These are phyloP conservation scores for Backusella parvicylindrica DNA, from an alignment of 192 early-diverging fungal genomes.

Conservation along the genomic window DNA sequence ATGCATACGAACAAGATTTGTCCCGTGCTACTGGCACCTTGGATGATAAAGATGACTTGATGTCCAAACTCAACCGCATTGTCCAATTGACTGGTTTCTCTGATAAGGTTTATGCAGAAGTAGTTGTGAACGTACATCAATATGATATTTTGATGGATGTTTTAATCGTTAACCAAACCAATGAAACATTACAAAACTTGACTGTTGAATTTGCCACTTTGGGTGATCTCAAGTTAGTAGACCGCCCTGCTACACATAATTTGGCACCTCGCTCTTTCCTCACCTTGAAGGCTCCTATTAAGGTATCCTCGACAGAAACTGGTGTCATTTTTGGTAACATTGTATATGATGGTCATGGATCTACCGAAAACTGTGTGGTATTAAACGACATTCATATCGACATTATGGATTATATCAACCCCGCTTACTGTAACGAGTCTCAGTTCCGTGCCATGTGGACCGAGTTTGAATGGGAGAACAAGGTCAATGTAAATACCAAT, in stretches of 20 bases:
- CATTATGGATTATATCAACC: conserved; percentile 99
- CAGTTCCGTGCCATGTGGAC: conserved; percentile 99
- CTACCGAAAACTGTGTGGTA: conserved; percentile 91
- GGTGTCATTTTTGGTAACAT: conserved; percentile 99
- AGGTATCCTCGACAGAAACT: conserved; percentile 97
- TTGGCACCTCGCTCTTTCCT: conserved; percentile 91
- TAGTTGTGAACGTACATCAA: conserved; percentile 95
- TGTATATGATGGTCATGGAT: conserved; percentile 94
- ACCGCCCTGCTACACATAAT: conserved; percentile 85
- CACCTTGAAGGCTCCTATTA: conserved; percentile 94
- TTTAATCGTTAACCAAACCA: conserved; percentile 96
- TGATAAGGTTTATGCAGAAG: conserved; percentile 98
- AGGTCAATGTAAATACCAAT: conserved; percentile 95
- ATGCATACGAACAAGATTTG: conserved; percentile 88
- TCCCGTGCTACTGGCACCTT: conserved; percentile 77
- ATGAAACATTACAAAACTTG: conserved; percentile 92
- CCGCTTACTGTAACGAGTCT: conserved; percentile 83
- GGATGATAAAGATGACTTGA: conserved; percentile 72
- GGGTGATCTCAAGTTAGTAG: conserved; percentile 96
- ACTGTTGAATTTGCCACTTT: conserved; percentile 98
- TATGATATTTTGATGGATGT: conserved; percentile 96
- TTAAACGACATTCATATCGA: conserved; percentile 98
- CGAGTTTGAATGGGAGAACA: conserved; percentile 99
- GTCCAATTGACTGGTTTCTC: conserved; percentile 97
- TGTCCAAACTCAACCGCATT: conserved; percentile 91